Base-by-base conservation (phyloP, 2,329 filamentous ascomycete genomes). In the Ascomycota sp. region DNA sequence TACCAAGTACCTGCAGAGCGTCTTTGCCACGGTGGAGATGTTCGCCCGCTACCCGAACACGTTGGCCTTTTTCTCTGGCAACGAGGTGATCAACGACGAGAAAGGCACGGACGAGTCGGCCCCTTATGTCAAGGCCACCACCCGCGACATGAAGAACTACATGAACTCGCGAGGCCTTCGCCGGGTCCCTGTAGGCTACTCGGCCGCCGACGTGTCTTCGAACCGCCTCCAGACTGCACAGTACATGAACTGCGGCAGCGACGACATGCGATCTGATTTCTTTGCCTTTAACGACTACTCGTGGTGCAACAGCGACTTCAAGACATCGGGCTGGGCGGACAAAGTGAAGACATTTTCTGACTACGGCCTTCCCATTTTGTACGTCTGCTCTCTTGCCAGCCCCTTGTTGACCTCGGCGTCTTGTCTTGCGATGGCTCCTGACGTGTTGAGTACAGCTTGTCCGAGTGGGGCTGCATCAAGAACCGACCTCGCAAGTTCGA, bases 191-290 rank as follows among this genome's bases (percentile, higher is more conserved):
- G 75, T 83, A 36, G 77, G 77, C 27, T 83, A 83, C 57, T 71
- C 67, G 11, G 68, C 68, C 29, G 84, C 83, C 39, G 83, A 92
- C 57, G 78, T 92, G 36, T 66, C 78, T 38, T 66, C 72, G 48
- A 92, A 91, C 64, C 79, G 83, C 46, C 71, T 77, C 58, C 71
- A 92, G 59, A 82, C 82, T 52, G 83, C 84, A 32, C 50, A 74
- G 35, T 93, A 91, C 66, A 82, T 93, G 73, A 92, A 92, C 68
- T 93, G 84, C 51, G 84, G 84, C 39, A 61, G 69, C 35, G 79
- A 86, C 33, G 76, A 84, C 41, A 72, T 76, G 59, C 76, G 84
- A 44, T 80, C 75, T 45, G 83, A 92, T 56, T 86, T 86, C 61
- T 86, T 83, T 48, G 78, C 76, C 39, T 83, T 84, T 59, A 89